These are phyloP conservation scores for Fusarium oxysporum DNA, from an alignment of 2,329 filamentous ascomycete species.

Conservation along the genomic window DNA sequence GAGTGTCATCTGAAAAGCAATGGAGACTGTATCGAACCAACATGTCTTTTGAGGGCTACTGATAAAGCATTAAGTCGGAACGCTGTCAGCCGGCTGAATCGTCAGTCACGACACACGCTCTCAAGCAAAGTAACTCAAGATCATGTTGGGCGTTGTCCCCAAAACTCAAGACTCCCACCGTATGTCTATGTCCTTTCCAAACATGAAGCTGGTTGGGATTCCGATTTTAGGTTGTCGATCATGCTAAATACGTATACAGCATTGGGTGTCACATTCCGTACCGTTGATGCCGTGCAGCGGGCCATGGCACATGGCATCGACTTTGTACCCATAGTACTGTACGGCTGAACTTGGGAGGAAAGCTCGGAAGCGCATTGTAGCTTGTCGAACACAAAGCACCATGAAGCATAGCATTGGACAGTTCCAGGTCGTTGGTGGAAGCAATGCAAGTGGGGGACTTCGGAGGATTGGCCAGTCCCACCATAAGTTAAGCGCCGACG, in stretches of 20 bases:
- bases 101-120: background rate
- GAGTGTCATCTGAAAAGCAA: background rate
- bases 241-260: slow-evolving; percentile 28
- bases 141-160: slow-evolving; percentile 1
- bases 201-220: slow-evolving; percentile 27
- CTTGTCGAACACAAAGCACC: slow-evolving; percentile 11
- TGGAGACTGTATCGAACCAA: slow-evolving; percentile 13
- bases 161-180: slow-evolving; percentile 4
- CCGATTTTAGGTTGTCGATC: slow-evolving; percentile 27
- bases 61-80: background rate
- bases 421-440: slow-evolving; percentile 56
- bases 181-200: slow-evolving; percentile 2
- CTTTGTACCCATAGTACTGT: background rate
- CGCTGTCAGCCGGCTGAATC: background rate
- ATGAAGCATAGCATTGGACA: slow-evolving; percentile 20
- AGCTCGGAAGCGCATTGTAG: slow-evolving; percentile 3
- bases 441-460: slow-evolving; percentile 48
- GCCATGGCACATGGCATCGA: slow-evolving; percentile 33
- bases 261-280: slow-evolving; percentile 42
- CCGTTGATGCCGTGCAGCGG: slow-evolving; percentile 37
- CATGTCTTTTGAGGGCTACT: background rate
- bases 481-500: slow-evolving; percentile 67
- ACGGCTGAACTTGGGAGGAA: slow-evolving; percentile 10
- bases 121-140: slow-evolving; percentile 17
- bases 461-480: slow-evolving; percentile 45